These are phyloP conservation scores for Phellopilus nigrolimitatus DNA, from an alignment of 1,284 basidiomycete genomes.

Conservation along the genomic window DNA sequence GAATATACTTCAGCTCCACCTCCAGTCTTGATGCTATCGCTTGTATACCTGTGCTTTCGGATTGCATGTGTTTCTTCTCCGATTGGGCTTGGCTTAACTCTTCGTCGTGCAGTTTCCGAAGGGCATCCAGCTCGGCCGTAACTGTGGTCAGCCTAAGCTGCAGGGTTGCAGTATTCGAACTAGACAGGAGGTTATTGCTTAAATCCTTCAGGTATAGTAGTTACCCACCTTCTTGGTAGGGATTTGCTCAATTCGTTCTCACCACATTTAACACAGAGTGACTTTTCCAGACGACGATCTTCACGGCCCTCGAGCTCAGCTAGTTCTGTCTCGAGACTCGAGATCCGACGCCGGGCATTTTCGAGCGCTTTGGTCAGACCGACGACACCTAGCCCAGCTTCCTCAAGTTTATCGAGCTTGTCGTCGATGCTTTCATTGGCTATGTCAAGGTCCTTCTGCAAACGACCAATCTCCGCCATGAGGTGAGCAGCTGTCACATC, in stretches of 20 bases:
- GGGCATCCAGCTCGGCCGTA: conserved; percentile 44
- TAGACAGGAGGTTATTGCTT: conserved; percentile 26
- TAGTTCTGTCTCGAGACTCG: conserved; percentile 60
- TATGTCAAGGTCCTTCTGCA: conserved; percentile 65
- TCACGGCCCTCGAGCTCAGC: conserved; percentile 57
- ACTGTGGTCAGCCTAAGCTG: conserved; percentile 39
- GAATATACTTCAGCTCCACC: conserved; percentile 63
- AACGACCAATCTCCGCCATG: conserved; percentile 56
- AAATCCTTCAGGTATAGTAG: neutral
- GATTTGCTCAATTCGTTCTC: neutral
- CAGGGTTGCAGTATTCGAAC: conserved; percentile 50
- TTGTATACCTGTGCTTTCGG: conserved; percentile 60
- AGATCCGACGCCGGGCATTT: conserved; percentile 56
- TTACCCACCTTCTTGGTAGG: neutral
- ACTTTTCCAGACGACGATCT: conserved; percentile 29
- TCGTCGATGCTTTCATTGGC: conserved; percentile 83
- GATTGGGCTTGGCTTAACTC: conserved; percentile 60
- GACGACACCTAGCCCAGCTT: conserved; percentile 68
- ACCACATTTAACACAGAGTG: neutral
- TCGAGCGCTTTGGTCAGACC: conserved; percentile 65
- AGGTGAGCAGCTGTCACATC: conserved; percentile 54
- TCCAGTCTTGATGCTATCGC: conserved; percentile 60
- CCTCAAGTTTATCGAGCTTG: conserved; percentile 77
- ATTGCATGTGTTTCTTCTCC: conserved; percentile 54
- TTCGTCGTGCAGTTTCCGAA: conserved; percentile 64